Evolutionary conservation across 441 rosid species (phyloP), one percentile per base, ranked within the genome.

Genomic region (Croton laevigatus): DNA sequence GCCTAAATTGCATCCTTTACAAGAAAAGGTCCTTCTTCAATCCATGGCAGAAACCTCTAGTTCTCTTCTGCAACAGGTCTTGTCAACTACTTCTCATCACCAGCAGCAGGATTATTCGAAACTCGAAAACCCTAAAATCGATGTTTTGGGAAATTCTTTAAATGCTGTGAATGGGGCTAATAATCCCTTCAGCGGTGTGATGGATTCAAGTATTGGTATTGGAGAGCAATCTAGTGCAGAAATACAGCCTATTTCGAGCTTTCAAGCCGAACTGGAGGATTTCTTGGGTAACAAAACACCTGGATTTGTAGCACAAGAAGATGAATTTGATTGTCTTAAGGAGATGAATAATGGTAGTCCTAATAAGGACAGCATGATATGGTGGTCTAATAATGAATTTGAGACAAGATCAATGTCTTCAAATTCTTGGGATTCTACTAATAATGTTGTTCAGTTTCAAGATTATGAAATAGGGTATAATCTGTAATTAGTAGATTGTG

Each of bases 1-100:
- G 95, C 99, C 97, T 46, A 89, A 92, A 80, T 73, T 89, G 60
- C 96, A 87, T 22, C 90, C 96, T 64, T 63, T 82, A 63, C 84
- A 86, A 46, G 85, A 83, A 66, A 83, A 83, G 68, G 55, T 77
- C 51, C 71, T 81, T 64, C 82, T 83, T 20, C 87, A 81, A 61
- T 72, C 84, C 20, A 66, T 81, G 42, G 80, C 27, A 58, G 78
- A 72, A 65, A 84, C 34, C 76, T 71, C 79, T 34, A 73, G 59
- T 65, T 42, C 69, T 69, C 52, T 75, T 23, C 72, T 76, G 72
- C 85, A 73, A 38, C 77, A 71, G 63, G 48, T 72, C 52, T 38
- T 80, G 57, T 72, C 78, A 22, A 64, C 55, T 74, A 59, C 82
- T 61, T 75, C 66, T 40, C 63, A 60, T 19, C 82, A 66, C 48